These are phyloP conservation scores for Ustilago curta DNA, from an alignment of 1,284 basidiomycete species.

Conservation along the genomic window DNA sequence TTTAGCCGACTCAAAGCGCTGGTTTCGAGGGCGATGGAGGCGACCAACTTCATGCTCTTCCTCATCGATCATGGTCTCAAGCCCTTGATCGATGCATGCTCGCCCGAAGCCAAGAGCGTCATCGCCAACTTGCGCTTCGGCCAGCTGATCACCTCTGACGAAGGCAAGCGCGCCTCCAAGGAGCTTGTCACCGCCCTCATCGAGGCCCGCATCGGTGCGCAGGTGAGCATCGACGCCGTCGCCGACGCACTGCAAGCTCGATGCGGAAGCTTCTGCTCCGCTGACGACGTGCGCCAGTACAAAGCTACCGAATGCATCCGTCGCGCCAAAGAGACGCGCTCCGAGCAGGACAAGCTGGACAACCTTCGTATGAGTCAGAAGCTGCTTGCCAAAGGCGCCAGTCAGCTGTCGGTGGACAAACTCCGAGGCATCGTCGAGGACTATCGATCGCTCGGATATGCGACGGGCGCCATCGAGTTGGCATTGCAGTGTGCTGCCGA, in stretches of 20 bases:
- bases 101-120: conserved; percentile 44
- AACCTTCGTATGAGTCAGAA: conserved; percentile 67
- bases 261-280: conserved; percentile 96
- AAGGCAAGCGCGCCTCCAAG: conserved; percentile 82
- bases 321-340: conserved; percentile 85
- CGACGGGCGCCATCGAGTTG: conserved; percentile 86
- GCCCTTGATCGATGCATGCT: conserved; percentile 77
- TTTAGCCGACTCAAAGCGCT: conserved; percentile 80
- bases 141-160: conserved; percentile 77
- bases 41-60: conserved; percentile 90
- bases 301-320: conserved; percentile 97
- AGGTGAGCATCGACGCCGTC: conserved; percentile 94
- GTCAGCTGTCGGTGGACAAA: conserved; percentile 84
- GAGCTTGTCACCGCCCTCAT: conserved; percentile 82
- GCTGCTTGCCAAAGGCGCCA: conserved; percentile 86
- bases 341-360: conserved; percentile 70
- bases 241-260: conserved; percentile 92
- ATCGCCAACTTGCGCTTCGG: conserved; percentile 55
- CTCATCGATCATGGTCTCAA: conserved; percentile 89
- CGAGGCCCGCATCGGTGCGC: conserved; percentile 95
- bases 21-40: conserved; percentile 73
- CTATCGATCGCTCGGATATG: conserved; percentile 84
- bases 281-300: conserved; percentile 97
- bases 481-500: conserved; percentile 85
- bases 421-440: conserved; percentile 85